These are phyloP conservation scores for Oryza longistaminata DNA, from an alignment of 176 grass and related monocot species.

Conservation along the genomic window DNA sequence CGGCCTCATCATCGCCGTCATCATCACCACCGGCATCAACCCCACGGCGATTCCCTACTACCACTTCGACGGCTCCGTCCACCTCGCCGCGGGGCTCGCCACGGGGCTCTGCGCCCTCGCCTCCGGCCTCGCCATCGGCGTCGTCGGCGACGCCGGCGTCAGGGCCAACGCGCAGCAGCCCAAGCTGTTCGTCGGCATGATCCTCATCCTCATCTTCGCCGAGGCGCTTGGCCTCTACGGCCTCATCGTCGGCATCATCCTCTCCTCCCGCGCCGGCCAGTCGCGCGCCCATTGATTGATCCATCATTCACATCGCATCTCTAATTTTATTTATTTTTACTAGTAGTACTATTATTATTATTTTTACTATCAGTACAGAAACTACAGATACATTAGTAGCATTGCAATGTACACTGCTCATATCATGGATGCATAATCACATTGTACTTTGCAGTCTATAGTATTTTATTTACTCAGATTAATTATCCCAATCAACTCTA, in stretches of 20 bases:
- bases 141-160: conserved; percentile 39
- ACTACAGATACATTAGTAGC: no score
- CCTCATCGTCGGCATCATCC: conserved; percentile 32
- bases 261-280: not conserved
- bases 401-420: no score
- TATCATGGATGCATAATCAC: no score
- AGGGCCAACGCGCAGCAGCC: conserved; percentile 48
- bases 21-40: conserved; percentile 13
- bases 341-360: no score
- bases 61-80: conserved; percentile 31
- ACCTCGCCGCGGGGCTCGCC: conserved; percentile 24
- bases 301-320: not conserved
- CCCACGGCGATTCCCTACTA: conserved; percentile 4
- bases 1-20: conserved; percentile 24
- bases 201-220: conserved; percentile 39
- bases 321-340: no score
- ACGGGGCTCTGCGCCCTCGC: not conserved
- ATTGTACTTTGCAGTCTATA: no score
- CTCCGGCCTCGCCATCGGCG: conserved; percentile 35
- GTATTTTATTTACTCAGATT: no score
- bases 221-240: conserved; percentile 33
- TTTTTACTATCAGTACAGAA: no score
- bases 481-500: no score
- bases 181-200: conserved; percentile 18
- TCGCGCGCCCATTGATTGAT: not conserved